Percentiles rank a stretch among this genome's conserved stretches.
These are phyloP conservation scores for Yamadazyma blattariae DNA, from an alignment of 1,139 yeast species.

Conservation along the genomic window DNA sequence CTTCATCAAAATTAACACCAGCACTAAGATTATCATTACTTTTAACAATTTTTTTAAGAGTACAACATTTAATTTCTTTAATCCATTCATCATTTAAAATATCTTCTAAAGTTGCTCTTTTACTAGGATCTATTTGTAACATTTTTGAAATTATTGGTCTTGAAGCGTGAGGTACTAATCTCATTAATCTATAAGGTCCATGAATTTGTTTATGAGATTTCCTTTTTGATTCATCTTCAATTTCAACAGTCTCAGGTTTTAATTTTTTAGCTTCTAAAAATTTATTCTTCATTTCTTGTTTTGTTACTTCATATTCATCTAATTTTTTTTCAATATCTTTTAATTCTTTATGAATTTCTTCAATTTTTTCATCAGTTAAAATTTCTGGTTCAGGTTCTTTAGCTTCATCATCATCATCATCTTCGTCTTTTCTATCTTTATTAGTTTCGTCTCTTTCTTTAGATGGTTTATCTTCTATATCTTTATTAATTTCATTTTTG, in stretches of 20 bases:
- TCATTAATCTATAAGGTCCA: conserved; percentile 88
- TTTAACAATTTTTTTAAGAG: conserved; percentile 26
- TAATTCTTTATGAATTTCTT: conserved; percentile 31
- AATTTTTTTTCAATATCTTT: conserved; percentile 36
- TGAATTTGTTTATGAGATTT: conserved; percentile 45
- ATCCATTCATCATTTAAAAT: conserved; percentile 74
- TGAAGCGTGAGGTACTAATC: conserved; percentile 83
- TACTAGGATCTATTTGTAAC: conserved; percentile 64
- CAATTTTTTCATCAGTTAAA: conserved; percentile 32
- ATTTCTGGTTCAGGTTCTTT: conserved; percentile 22
- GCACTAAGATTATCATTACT: conserved; percentile 23
- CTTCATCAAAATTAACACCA: conserved; percentile 31
- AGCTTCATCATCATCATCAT: conserved; percentile 9
- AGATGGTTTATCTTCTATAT: neutral
- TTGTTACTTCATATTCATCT: conserved; percentile 36
- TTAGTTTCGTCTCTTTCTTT: conserved; percentile 1
- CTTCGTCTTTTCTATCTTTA: conserved; percentile 8
- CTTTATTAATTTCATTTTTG: neutral
- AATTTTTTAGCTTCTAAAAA: conserved; percentile 21
- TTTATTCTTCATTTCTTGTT: conserved; percentile 32
- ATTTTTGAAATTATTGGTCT: conserved; percentile 74
- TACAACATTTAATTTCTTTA: conserved; percentile 49
- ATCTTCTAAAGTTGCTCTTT: conserved; percentile 69
- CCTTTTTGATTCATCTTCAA: conserved; percentile 20
- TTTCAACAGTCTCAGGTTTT: conserved; percentile 7